A percentile compares a stretch with the other conserved stretches of the same genome.
phyloP scores from a whole-genome alignment of 257 asterid genomes.

The Gentiana dahurica region DNA sequence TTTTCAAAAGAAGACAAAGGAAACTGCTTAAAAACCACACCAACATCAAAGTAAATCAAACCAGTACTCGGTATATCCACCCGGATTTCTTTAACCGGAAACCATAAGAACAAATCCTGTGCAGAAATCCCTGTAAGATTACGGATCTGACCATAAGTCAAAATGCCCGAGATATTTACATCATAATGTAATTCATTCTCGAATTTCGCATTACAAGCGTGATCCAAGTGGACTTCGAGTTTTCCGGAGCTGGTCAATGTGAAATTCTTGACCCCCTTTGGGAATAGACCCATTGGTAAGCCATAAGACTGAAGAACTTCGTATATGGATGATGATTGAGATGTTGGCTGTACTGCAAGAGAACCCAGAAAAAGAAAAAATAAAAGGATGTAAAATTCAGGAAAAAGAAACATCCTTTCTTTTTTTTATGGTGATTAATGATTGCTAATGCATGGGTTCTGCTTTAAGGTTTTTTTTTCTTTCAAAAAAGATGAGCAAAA shows the following conservation, averaged over 20 bases:
- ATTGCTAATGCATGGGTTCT: conserved; percentile 18
- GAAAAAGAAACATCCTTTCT: conserved; percentile 26
- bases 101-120: conserved; percentile 93
- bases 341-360: conserved; percentile 8
- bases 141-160: conserved; percentile 56
- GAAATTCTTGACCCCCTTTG: conserved; percentile 71
- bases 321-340: conserved; percentile 42
- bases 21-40: conserved; percentile 93
- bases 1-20: conserved; percentile 79
- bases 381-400: conserved; percentile 13
- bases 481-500: no score
- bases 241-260: conserved; percentile 50
- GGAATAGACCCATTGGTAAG: conserved; percentile 76
- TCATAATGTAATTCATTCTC: conserved; percentile 79
- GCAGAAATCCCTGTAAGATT: conserved; percentile 70
- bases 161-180: conserved; percentile 47
- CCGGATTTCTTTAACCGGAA: conserved; percentile 73
- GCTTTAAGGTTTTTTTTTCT: conserved; percentile 1
- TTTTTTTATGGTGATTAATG: background rate
- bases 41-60: conserved; percentile 82
- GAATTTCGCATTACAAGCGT: conserved; percentile 75
- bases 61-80: conserved; percentile 91
- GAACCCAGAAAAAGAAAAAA: conserved; percentile 16
- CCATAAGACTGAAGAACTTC: conserved; percentile 57
- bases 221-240: conserved; percentile 63